Evolutionary conservation across 2,329 filamentous ascomycete species (phyloP), one percentile per base, ranked within the genome.

Genomic region (Trichoderma brevicompactum): DNA sequence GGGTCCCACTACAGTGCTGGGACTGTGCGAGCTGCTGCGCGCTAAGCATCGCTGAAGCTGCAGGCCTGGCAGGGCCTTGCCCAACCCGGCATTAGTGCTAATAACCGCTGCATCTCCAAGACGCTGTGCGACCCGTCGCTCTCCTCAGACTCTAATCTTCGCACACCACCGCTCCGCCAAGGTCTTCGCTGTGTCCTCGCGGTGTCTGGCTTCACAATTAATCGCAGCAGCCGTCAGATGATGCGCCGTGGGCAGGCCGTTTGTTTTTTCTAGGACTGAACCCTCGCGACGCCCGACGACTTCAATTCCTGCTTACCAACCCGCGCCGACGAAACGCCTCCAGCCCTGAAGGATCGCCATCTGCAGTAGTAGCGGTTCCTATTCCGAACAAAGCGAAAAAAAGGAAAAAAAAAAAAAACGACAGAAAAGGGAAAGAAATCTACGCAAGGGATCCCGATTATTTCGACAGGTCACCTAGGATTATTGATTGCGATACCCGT

Each of bases 11-110:
- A 46, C 59, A 32, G 59, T 54, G 40, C 40, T 23, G 3, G 17
- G n/a, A 63, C 59, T n/a, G 49, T 53, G 59, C 48, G 38, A 50
- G 48, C 49, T 23, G 32, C 38, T 28, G 59, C 28, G 59, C 49
- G 59, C 59, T 63, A 63, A 43, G 59, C 36, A 63, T 19, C 40
- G 59, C 59, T 63, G 59, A 54, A 63, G 59, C 49, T 63, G 59
- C 59, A 62, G 59, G 59, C 59, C n/a, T 46, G 15, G 48, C 38
- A 36, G 59, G 46, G 44, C 48, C 59, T 62, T 38, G 59, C 38
- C 40, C 36, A 41, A 41, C 52, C 61, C 52, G 52, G 52, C 52
- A 55, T 56, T 56, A 64, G 60, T 48, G 50, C 60, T 40, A 46
- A 38, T 43, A 38, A 43, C 40, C 40, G 28, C 49, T 53, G 28